A percentile compares a stretch with the other conserved stretches of the same genome.
phyloP scores from a whole-genome alignment of 768 basidiomycete genomes.

The Tricholoma bakamatsutake region DNA sequence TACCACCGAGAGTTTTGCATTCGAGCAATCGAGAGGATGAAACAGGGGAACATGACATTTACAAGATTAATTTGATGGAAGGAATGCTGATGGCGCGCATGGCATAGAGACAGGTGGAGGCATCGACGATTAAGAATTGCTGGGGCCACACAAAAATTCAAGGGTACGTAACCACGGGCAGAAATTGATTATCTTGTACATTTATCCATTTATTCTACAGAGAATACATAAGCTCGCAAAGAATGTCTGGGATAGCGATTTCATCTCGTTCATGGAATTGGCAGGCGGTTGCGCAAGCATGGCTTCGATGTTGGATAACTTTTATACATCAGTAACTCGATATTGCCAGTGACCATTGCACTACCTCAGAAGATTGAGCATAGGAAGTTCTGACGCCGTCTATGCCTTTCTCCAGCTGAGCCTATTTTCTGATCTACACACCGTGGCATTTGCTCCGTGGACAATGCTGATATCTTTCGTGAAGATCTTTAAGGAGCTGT shows the following conservation, averaged over 20 bases:
- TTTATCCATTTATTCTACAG: no score
- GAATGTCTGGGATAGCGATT: constrained; percentile 8
- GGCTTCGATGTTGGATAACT: neutral
- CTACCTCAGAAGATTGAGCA: neutral
- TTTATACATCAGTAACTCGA: neutral
- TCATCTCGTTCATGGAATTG: constrained; percentile 23
- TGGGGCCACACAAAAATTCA: no score
- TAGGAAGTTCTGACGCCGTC: constrained; percentile 2
- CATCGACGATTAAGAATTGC: no score
- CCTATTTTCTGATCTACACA: neutral
- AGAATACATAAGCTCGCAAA: constrained; percentile 25
- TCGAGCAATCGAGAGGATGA: no score
- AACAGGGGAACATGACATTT: no score
- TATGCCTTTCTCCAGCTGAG: constrained; percentile 5
- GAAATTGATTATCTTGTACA: no score
- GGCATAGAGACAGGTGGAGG: no score
- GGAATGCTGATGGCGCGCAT: no score
- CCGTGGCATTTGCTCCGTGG: neutral
- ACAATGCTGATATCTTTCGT: neutral
- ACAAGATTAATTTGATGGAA: no score
- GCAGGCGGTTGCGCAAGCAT: constrained; percentile 21
- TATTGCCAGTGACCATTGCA: neutral
- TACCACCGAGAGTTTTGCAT: no score
- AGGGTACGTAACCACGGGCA: no score
- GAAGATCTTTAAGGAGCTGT: constrained; percentile 8